Evolutionary conservation across 441 rosid species (phyloP).

Genomic region (Adansonia madagascariensis): DNA sequence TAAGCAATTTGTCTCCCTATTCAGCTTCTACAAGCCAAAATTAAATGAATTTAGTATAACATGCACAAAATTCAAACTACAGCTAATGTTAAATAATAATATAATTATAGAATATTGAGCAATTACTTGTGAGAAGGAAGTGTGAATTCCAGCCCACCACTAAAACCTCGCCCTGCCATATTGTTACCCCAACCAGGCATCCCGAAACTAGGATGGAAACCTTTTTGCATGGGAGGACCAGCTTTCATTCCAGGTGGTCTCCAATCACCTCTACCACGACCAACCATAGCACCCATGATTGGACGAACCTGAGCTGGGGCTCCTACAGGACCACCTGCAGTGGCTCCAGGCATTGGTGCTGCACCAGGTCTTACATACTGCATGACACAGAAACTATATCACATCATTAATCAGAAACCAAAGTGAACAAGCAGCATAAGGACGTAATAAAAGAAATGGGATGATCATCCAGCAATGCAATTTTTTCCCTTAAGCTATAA

Average conservation of each 20-base stretch:
- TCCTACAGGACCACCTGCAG: constrained; percentile 52
- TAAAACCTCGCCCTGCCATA: constrained; percentile 72
- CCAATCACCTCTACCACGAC: constrained; percentile 98
- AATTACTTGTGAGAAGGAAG: constrained; percentile 98
- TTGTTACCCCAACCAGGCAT: constrained; percentile 64
- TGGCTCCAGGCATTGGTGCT: constrained; percentile 74
- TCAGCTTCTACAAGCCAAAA: constrained; percentile 13
- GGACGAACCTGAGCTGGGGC: constrained; percentile 85
- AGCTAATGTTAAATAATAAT: neutral
- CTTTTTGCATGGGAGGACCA: constrained; percentile 70
- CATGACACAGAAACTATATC: constrained; percentile 43
- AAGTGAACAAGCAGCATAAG: constrained; percentile 22
- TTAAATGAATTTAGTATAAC: neutral
- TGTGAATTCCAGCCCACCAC: constrained; percentile 81
- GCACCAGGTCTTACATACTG: constrained; percentile 99
- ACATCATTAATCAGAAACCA: constrained; percentile 9
- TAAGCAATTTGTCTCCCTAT: constrained; percentile 20
- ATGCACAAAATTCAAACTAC: neutral
- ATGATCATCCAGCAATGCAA: constrained; percentile 3
- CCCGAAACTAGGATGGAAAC: constrained; percentile 72
- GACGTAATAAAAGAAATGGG: neutral
- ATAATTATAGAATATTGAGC: constrained; percentile 27
- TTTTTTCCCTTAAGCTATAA: constrained; percentile 5
- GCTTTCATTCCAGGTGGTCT: constrained; percentile 73
- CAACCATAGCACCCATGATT: constrained; percentile 61